Percentiles rank a stretch among this genome's conserved stretches.
These are phyloP conservation scores for Sporisorium exsertum DNA, from an alignment of 1,284 basidiomycete species.

Conservation along the genomic window DNA sequence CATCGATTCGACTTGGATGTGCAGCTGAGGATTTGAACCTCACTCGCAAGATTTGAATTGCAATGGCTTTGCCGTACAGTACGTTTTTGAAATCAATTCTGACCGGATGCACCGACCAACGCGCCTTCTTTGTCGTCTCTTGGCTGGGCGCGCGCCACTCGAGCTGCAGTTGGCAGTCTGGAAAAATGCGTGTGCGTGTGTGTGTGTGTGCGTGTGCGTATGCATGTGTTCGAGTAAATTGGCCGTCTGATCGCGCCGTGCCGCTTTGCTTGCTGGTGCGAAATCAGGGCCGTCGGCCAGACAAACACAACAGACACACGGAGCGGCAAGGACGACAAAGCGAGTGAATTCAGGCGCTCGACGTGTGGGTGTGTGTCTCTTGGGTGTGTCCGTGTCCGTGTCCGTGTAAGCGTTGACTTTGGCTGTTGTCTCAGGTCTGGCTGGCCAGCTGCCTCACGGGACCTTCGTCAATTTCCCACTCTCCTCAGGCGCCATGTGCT, in stretches of 20 bases:
- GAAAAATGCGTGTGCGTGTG: background rate
- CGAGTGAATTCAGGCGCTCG: background rate
- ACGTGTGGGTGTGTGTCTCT: background rate
- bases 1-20: background rate
- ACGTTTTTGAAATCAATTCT: background rate
- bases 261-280: slow-evolving; percentile 10
- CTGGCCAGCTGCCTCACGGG: background rate
- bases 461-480: background rate
- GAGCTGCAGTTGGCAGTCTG: background rate
- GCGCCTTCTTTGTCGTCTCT: background rate
- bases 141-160: background rate
- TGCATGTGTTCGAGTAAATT: background rate
- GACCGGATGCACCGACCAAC: background rate
- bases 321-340: background rate
- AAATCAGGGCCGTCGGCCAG: too few relatives aligned
- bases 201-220: background rate
- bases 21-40: background rate
- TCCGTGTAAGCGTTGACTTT: background rate
- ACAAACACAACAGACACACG: too few relatives aligned
- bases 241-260: slow-evolving; percentile 29
- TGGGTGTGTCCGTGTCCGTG: background rate
- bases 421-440: slow-evolving; percentile 1
- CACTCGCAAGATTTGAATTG: background rate
- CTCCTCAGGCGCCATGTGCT: background rate
- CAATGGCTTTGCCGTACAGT: background rate